Percentiles rank a stretch among this genome's conserved stretches.
These are phyloP conservation scores for Sporothrix globosa DNA, from an alignment of 2,329 filamentous ascomycete genomes.

Conservation along the genomic window DNA sequence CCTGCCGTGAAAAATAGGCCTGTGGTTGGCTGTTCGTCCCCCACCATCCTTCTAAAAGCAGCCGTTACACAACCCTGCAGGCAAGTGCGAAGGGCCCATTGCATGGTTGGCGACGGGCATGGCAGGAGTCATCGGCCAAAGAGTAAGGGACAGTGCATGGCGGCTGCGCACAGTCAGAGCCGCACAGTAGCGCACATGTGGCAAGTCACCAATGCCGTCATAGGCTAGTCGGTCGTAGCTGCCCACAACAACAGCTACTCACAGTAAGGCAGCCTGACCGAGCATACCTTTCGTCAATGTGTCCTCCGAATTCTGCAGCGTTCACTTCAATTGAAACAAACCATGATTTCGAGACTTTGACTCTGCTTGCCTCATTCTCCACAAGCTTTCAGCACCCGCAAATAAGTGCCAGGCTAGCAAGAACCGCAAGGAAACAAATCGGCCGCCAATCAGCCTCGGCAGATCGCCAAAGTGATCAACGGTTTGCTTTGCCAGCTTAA, in stretches of 20 bases:
- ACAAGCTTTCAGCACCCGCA: not conserved
- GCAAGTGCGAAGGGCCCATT: constrained; percentile 5
- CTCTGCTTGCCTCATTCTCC: not conserved
- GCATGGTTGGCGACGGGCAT: constrained; percentile 17
- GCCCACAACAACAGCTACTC: constrained; percentile 11
- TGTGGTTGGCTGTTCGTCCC: constrained; percentile 28
- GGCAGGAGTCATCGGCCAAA: constrained; percentile 16
- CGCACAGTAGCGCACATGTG: constrained; percentile 19
- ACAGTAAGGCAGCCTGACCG: constrained; percentile 8
- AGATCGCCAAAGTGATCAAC: not conserved
- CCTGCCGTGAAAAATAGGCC: constrained; percentile 24
- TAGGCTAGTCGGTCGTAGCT: constrained; percentile 22
- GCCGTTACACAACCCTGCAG: not conserved
- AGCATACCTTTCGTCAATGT: constrained; percentile 8
- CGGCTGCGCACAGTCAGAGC: not conserved
- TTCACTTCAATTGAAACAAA: not conserved
- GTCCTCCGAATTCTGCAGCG: not conserved
- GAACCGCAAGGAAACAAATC: not conserved
- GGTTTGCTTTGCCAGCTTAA: too few species aligned
- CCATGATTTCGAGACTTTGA: not conserved
- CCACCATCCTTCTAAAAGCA: constrained; percentile 17
- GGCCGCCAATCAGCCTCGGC: not conserved
- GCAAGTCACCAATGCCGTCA: constrained; percentile 28
- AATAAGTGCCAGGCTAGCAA: constrained; percentile 3
- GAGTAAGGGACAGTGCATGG: not conserved